These are phyloP conservation scores for Diutina rugosa DNA, from an alignment of 1,139 yeast species.

Conservation along the genomic window DNA sequence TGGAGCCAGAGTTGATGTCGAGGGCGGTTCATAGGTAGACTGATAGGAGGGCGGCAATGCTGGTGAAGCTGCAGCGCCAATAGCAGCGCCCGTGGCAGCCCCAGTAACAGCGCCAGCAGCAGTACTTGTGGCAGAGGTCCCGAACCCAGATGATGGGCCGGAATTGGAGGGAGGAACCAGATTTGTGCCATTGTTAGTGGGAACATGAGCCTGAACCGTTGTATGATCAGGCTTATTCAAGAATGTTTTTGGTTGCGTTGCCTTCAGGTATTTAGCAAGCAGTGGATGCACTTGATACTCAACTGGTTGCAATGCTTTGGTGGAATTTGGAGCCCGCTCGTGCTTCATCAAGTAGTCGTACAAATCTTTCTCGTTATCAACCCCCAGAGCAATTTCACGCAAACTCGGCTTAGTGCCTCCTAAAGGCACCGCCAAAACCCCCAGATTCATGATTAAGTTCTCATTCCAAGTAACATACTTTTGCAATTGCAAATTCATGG, in stretches of 20 bases:
- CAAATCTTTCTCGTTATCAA: constrained; percentile 75
- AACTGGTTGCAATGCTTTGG: constrained; percentile 39
- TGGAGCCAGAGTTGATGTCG: background rate
- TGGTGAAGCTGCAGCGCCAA: background rate
- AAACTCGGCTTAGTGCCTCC: constrained; percentile 41
- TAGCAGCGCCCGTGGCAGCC: constrained; percentile 2
- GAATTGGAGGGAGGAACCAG: background rate
- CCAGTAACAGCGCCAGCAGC: constrained; percentile 4
- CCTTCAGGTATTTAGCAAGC: constrained; percentile 19
- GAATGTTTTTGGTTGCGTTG: constrained; percentile 21
- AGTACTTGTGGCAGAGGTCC: background rate
- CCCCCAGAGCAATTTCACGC: constrained; percentile 60
- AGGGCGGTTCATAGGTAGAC: background rate
- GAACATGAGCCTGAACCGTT: background rate
- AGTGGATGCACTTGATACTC: constrained; percentile 71
- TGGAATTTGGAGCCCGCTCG: constrained; percentile 22
- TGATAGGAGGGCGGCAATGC: background rate
- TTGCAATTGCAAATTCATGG: constrained; percentile 75
- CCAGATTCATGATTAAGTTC: constrained; percentile 70
- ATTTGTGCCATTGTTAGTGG: background rate
- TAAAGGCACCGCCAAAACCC: constrained; percentile 71
- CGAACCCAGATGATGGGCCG: background rate
- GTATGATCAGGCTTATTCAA: constrained; percentile 10
- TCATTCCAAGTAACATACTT: constrained; percentile 84
- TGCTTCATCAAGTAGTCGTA: constrained; percentile 50